A percentile compares a stretch with the other conserved stretches of the same genome.
These are phyloP conservation scores for Reticulascus tulasneorum DNA, from an alignment of 2,329 filamentous ascomycete species.

Conservation along the genomic window DNA sequence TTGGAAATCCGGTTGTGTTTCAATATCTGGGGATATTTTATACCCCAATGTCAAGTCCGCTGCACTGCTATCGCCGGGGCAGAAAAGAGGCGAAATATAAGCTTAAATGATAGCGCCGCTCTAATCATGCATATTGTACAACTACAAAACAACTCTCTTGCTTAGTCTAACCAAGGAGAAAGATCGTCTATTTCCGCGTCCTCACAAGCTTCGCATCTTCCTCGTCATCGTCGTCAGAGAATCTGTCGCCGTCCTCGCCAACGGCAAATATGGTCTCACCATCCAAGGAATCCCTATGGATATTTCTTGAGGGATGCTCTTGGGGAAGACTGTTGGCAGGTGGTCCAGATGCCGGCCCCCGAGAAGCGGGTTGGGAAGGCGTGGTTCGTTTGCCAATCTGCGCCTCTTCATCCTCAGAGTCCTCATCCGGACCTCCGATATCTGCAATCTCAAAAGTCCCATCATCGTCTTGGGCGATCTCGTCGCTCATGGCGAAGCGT, in stretches of 20 bases:
- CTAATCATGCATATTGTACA: constrained; percentile 8
- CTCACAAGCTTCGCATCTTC: constrained; percentile 57
- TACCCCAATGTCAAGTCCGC: neutral
- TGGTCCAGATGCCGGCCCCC: constrained; percentile 2
- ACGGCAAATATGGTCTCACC: constrained; percentile 96
- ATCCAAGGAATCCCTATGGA: constrained; percentile 58
- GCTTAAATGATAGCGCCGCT: constrained; percentile 2
- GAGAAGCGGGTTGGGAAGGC: constrained; percentile 15
- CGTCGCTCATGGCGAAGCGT: constrained; percentile 97
- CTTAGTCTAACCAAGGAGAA: neutral
- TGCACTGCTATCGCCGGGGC: no score
- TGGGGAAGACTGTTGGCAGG: constrained; percentile 7
- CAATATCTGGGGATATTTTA: neutral
- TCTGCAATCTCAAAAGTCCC: constrained; percentile 92
- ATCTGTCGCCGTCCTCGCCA: constrained; percentile 78
- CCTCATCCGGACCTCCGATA: constrained; percentile 70
- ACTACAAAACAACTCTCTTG: constrained; percentile 12
- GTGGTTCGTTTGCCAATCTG: constrained; percentile 36
- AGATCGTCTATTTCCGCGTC: constrained; percentile 32
- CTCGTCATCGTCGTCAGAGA: constrained; percentile 68
- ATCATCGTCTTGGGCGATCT: constrained; percentile 97
- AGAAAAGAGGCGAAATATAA: no score
- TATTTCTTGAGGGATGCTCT: constrained; percentile 25
- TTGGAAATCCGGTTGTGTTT: neutral
- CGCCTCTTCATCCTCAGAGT: constrained; percentile 56